phyloP scores from a whole-genome alignment of 2,329 filamentous ascomycete genomes.

The Nigrospora osmanthi region DNA sequence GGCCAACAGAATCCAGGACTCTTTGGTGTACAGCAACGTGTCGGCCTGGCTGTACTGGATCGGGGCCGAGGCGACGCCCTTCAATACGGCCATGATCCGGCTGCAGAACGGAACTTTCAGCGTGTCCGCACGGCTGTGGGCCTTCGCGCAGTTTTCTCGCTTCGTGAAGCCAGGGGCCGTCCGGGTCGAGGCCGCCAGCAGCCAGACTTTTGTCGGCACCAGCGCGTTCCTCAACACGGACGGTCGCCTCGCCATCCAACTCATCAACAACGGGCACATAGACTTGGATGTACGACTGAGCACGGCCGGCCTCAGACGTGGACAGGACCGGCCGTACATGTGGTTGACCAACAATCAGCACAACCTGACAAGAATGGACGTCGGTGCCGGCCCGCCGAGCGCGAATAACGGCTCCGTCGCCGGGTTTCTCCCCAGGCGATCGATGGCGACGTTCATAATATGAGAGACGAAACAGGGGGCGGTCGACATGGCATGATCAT shows the following conservation, averaged over 20 bases:
- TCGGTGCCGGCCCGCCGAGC: background rate
- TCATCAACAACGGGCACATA: background rate
- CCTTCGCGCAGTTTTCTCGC: conserved; percentile 1
- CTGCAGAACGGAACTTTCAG: background rate
- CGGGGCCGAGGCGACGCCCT: conserved; percentile 15
- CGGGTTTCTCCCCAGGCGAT: background rate
- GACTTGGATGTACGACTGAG: background rate
- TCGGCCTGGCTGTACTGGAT: conserved; percentile 35
- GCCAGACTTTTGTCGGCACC: background rate
- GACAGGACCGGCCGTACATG: background rate
- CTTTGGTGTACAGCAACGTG: conserved; percentile 31
- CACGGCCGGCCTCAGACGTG: background rate
- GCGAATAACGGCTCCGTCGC: background rate
- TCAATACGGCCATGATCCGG: conserved; percentile 1
- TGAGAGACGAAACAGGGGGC: background rate
- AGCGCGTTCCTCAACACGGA: background rate
- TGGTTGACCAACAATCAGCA: conserved; percentile 1
- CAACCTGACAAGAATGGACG: background rate
- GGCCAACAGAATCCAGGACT: conserved; percentile 36
- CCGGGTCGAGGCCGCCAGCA: background rate
- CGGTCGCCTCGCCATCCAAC: background rate
- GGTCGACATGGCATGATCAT: background rate
- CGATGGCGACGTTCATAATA: background rate
- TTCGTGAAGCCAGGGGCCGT: conserved; percentile 1
- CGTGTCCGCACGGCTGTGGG: background rate